phyloP scores from a whole-genome alignment of 2,329 filamentous ascomycete genomes.

The Anisogramma anomala region DNA sequence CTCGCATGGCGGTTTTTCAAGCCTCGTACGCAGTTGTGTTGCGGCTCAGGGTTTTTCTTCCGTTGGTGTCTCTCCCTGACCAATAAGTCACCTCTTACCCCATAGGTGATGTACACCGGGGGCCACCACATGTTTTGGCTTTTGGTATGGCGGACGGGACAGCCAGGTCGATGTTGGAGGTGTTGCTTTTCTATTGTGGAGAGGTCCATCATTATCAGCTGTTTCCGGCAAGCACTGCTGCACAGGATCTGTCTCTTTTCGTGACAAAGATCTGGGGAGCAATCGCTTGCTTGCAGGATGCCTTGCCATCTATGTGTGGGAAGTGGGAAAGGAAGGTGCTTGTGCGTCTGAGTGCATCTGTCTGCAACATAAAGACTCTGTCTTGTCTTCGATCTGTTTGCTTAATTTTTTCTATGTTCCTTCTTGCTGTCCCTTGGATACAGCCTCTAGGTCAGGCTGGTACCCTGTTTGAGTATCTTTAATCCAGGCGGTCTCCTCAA shows the following conservation, averaged over 20 bases:
- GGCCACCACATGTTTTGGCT: constrained; percentile 1
- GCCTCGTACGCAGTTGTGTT: not conserved
- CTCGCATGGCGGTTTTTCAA: constrained; percentile 6
- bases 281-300: constrained; percentile 1
- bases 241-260: too few species aligned
- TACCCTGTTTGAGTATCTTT: constrained; percentile 2
- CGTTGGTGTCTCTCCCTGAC: constrained; percentile 1
- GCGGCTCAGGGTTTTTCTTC: not conserved
- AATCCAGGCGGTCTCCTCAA: not conserved
- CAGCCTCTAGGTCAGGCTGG: not conserved
- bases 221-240: not conserved
- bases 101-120: constrained; percentile 4
- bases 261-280: not conserved
- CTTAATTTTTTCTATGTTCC: not conserved
- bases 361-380: constrained; percentile 8
- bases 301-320: not conserved
- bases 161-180: constrained; percentile 5
- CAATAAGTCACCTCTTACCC: constrained; percentile 3
- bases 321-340: not conserved
- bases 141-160: not conserved
- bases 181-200: constrained; percentile 3
- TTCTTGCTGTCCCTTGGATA: not conserved
- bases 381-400: not conserved
- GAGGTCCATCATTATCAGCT: not conserved
- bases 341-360: not conserved